A percentile compares a stretch with the other conserved stretches of the same genome.
These are phyloP conservation scores for Cynara cardunculus DNA, from an alignment of 129 eudicot species.

Conservation along the genomic window DNA sequence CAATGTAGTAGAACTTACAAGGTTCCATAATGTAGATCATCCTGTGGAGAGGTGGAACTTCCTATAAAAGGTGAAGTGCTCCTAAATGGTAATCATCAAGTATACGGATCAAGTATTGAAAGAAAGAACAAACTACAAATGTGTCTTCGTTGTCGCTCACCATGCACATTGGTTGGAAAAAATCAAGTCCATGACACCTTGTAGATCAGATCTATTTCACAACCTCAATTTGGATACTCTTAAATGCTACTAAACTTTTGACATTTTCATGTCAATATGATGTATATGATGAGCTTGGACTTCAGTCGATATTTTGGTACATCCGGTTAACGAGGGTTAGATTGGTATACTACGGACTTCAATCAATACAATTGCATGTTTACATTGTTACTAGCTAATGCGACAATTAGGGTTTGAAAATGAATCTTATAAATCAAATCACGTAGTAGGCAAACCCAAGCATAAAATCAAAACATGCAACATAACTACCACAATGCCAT, in stretches of 20 bases:
- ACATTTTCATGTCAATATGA: neutral
- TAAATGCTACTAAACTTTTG: neutral
- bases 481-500: constrained; percentile 8
- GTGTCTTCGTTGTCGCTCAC: neutral
- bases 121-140: neutral
- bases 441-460: neutral
- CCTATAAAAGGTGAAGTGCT: neutral
- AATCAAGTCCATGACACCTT: neutral
- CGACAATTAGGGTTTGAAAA: neutral
- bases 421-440: neutral
- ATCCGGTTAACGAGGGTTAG: neutral
- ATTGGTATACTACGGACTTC: neutral
- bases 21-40: neutral
- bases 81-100: neutral
- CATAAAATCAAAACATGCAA: neutral
- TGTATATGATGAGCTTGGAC: neutral
- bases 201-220: neutral
- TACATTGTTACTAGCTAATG: neutral
- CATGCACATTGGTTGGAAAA: neutral
- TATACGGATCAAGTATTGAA: neutral
- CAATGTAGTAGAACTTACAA: neutral
- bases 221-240: neutral
- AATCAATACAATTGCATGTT: neutral
- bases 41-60: neutral
- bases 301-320: neutral